Base-by-base conservation (phyloP, 805 yeast genomes). In the Scheffersomyces lignosus region DNA sequence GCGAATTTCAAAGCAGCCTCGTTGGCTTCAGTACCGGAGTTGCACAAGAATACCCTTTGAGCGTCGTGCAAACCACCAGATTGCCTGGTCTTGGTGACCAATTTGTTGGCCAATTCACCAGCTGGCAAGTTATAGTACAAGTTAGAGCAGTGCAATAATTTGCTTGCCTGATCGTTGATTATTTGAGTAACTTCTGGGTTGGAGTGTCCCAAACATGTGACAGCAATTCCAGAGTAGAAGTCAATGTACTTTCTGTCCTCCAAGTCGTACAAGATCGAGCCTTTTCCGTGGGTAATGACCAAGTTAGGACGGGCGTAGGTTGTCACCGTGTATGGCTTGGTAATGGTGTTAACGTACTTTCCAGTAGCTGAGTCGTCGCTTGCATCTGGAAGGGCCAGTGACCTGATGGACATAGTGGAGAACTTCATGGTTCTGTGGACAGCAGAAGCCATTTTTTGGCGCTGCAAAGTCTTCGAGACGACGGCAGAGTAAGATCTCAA, bases 171-270 rank as follows among this genome's bases (percentile, higher is more conserved):
- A 29, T 84, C 83, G 39, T 64, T 61, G 43, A 89, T 58, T 42
- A 93, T 77, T 37, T 83, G 67, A 5, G 95, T 76, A 25, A 93
- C 75, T 44, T 80, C 83, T 3, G 81, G 79, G 50, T 93, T 76
- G 17, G 89, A 70, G 56, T 93, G 98, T 2, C 99, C 99, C 45
- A 93, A 69, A 1, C 87, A 83, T n/a, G 96, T 91, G 12, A 93
- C 99, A 1, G 99, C 98, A 48, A 93, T 91, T 36, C 99, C 99
- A 2, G 97, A 89, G 1, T 91, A 82, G 63, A 93, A 91, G 58
- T 93, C 99, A 34, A 93, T 73, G 54, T 83, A 93, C 56, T 83
- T 75, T 27, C 78, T 73, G 42, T 84, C 83, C 50, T 87, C 88
- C 33, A 83, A 62, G 60, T 93, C 99, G 71, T 81, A 89, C 37